Evolutionary conservation across 306 rosid genomes (phyloP).

Genomic region (Quercus engelmannii): DNA sequence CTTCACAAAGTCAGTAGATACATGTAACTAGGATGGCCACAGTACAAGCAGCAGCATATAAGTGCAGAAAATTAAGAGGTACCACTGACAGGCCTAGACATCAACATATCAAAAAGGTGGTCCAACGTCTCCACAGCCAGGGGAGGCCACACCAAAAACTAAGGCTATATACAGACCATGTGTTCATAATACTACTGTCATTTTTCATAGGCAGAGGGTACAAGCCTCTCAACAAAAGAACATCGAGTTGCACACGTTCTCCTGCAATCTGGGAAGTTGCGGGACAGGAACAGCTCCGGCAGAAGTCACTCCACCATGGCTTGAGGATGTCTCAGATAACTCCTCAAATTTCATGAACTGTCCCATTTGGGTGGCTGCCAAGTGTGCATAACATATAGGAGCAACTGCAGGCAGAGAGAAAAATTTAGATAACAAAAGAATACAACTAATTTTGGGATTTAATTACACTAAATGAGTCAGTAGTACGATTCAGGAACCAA

Average conservation of each 20-base stretch:
- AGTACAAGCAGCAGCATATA: background rate
- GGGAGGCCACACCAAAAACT: slow-evolving; percentile 13
- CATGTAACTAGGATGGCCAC: background rate
- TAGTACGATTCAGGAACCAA: background rate
- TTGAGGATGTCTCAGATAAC: slow-evolving; percentile 72
- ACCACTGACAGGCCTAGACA: background rate
- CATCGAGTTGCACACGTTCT: slow-evolving; percentile 61
- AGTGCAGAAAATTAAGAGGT: background rate
- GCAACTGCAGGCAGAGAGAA: slow-evolving; percentile 52
- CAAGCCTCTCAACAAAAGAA: slow-evolving; percentile 61
- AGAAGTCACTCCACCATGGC: slow-evolving; percentile 60
- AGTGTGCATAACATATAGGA: slow-evolving; percentile 89
- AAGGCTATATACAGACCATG: slow-evolving; percentile 18
- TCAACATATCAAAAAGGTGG: background rate
- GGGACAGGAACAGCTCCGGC: slow-evolving; percentile 70
- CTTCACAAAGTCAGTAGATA: background rate
- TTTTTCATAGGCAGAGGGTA: background rate
- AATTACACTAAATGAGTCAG: background rate
- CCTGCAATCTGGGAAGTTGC: slow-evolving; percentile 62
- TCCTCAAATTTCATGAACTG: slow-evolving; percentile 84
- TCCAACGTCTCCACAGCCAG: background rate
- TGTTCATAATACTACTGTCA: background rate
- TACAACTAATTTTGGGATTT: background rate
- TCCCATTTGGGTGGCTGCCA: slow-evolving; percentile 78
- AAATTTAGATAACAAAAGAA: background rate